These are phyloP conservation scores for Huntiella decipiens DNA, from an alignment of 2,329 filamentous ascomycete species.

Conservation along the genomic window DNA sequence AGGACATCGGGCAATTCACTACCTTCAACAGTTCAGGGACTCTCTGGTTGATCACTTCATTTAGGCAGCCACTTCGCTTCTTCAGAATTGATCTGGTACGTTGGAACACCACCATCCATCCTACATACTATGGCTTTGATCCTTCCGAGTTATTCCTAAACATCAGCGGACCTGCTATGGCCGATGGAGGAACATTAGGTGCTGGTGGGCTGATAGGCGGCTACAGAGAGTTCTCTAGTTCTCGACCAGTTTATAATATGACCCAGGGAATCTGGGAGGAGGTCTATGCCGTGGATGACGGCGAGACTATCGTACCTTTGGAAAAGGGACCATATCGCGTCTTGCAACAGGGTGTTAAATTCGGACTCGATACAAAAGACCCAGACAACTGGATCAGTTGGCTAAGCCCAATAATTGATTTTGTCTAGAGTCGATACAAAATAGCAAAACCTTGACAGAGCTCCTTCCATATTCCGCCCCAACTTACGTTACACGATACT, in stretches of 20 bases:
- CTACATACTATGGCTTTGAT: conserved; percentile 2
- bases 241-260: background rate
- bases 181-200: conserved; percentile 1
- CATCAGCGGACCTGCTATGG: background rate
- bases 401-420: conserved; percentile 5
- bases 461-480: too few species aligned
- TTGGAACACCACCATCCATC: conserved; percentile 4
- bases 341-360: conserved; percentile 1
- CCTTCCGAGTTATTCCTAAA: background rate
- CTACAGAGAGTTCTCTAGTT: background rate
- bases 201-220: conserved; percentile 1
- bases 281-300: too few species aligned
- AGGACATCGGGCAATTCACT: conserved; percentile 2
- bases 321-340: conserved; percentile 3
- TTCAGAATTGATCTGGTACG: conserved; percentile 3
- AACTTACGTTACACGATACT: too few species aligned
- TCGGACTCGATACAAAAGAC: conserved; percentile 1
- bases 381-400: conserved; percentile 2
- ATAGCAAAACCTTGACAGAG: too few species aligned
- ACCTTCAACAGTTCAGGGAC: background rate
- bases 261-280: too few species aligned
- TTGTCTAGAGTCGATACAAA: background rate
- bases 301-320: background rate
- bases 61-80: conserved; percentile 1
- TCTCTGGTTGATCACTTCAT: background rate